Evolutionary conservation across 2,329 filamentous ascomycete genomes (phyloP).

Genomic region (Colletotrichum caudatum): DNA sequence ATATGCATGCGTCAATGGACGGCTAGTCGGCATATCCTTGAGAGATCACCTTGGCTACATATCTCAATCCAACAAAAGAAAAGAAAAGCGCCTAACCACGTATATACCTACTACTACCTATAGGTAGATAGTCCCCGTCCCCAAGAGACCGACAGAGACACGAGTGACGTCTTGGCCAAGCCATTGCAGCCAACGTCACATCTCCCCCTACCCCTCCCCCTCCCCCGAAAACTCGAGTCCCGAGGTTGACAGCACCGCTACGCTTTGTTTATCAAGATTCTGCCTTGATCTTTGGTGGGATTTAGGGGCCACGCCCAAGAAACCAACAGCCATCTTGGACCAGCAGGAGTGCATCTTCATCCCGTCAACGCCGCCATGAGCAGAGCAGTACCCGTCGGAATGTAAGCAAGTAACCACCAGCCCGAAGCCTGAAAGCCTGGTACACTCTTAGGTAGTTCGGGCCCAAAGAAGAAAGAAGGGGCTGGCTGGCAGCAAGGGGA

Average conservation of each 20-base stretch:
- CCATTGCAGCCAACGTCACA: slow-evolving; percentile 1
- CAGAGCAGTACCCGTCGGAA: background rate
- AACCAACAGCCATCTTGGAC: background rate
- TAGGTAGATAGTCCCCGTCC: too few relatives aligned
- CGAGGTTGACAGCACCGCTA: background rate
- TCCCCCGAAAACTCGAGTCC: background rate
- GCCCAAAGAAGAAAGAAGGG: background rate
- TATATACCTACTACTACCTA: too few relatives aligned
- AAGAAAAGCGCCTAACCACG: background rate
- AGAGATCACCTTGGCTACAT: background rate
- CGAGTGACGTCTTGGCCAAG: slow-evolving; percentile 7
- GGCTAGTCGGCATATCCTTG: background rate
- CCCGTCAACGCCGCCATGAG: background rate
- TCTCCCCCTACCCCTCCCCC: background rate
- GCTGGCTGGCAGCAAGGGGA: background rate
- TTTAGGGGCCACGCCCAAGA: background rate
- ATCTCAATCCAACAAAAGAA: background rate
- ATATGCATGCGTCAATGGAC: background rate
- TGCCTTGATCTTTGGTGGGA: background rate
- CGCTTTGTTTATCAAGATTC: background rate
- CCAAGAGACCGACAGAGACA: background rate
- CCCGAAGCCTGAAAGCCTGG: background rate
- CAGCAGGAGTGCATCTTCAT: background rate
- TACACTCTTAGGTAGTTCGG: background rate
- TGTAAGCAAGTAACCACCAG: background rate